Conservation (phyloP, 352 stramenopile genomes). For the Pythium aristosporum region DNA sequence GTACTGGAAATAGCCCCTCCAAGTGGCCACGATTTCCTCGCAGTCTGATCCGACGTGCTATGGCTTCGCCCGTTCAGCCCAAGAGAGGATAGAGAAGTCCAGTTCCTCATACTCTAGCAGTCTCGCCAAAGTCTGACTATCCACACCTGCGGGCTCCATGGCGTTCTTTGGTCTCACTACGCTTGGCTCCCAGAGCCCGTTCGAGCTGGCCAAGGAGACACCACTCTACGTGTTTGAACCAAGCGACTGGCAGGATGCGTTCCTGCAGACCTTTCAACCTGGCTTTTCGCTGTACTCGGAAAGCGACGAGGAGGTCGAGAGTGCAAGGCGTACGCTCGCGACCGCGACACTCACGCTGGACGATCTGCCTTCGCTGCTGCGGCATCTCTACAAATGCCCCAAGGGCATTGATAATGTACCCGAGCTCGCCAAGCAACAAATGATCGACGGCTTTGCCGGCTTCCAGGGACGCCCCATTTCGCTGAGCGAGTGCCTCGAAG, state of each 20-base stretch:
- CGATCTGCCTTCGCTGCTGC: constrained; percentile 43
- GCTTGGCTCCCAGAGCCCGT: constrained; percentile 56
- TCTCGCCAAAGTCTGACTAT: background rate
- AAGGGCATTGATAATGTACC: constrained; percentile 56
- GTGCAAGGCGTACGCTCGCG: constrained; percentile 29
- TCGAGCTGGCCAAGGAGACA: constrained; percentile 55
- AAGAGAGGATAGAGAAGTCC: background rate
- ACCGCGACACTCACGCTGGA: constrained; percentile 36
- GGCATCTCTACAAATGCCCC: constrained; percentile 60
- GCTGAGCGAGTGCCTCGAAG: constrained; percentile 32
- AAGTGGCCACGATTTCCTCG: too few species aligned
- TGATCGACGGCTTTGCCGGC: constrained; percentile 24
- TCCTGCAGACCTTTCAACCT: constrained; percentile 48
- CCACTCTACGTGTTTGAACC: constrained; percentile 55
- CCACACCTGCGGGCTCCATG: constrained; percentile 27
- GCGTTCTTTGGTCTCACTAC: constrained; percentile 67
- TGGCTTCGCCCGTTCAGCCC: too few species aligned
- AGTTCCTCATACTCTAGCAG: background rate
- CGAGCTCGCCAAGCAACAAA: constrained; percentile 23
- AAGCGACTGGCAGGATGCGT: constrained; percentile 56
- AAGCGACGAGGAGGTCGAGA: constrained; percentile 47
- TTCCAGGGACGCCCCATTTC: constrained; percentile 15
- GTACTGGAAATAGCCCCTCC: too few species aligned
- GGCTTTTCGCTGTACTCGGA: constrained; percentile 60
- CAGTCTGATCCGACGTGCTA: too few species aligned